Conservation (phyloP, 768 basidiomycete genomes). For the Termitomyces sp. region DNA sequence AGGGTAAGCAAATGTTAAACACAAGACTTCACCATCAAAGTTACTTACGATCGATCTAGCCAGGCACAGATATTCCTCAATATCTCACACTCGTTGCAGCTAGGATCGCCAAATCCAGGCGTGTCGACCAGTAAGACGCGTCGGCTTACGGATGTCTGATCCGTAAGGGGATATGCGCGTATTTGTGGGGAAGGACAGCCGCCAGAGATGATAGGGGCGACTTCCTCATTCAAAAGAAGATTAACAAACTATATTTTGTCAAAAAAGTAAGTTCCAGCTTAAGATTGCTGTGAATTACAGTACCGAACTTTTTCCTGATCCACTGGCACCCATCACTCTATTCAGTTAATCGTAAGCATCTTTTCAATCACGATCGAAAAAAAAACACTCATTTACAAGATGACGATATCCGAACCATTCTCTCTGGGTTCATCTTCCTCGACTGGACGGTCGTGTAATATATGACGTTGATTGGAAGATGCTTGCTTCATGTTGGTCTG, state of each 20-base stretch:
- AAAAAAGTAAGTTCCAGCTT: neutral
- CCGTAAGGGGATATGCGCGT: neutral
- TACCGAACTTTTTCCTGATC: neutral
- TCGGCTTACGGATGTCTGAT: neutral
- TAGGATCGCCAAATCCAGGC: neutral
- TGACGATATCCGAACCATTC: neutral
- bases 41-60: constrained; percentile 1
- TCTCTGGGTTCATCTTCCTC: neutral
- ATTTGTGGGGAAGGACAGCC: neutral
- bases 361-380: too few relatives aligned
- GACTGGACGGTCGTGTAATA: neutral
- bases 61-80: neutral
- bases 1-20: too few relatives aligned
- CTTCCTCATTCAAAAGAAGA: neutral
- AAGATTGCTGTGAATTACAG: neutral
- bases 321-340: neutral
- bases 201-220: neutral
- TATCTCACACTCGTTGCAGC: neutral
- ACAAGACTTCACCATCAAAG: neutral
- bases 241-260: neutral
- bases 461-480: neutral
- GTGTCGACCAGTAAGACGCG: neutral
- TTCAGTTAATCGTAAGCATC: neutral
- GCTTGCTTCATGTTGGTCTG: too few relatives aligned
- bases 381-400: neutral